Evolutionary conservation across 2,329 filamentous ascomycete species (phyloP), one percentile per base, ranked within the genome.

Genomic region (Tolypocladium cylindrosporum): DNA sequence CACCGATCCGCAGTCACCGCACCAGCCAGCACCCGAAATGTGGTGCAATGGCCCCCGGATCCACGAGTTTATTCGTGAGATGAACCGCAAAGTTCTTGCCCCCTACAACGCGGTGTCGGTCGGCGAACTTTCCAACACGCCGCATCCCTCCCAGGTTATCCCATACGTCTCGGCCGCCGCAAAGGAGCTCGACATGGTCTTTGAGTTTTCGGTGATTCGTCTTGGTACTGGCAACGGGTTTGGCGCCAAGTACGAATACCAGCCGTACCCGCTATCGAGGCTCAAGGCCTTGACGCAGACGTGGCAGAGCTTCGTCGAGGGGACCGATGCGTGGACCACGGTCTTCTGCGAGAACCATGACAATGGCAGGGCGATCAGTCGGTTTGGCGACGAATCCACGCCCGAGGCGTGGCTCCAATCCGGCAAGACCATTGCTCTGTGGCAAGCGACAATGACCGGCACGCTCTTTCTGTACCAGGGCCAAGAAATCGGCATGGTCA

Each of bases 291-390:
- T 77, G 11, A 71, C 79, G 0, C 62, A 69, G 10, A 77, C 72
- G 50, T 81, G 79, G 73, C 80, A 83, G 66, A 73, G 69, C 1
- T 75, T 81, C 48, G 75, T 79, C 41, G 69, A 75, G 55, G 76
- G 74, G 11, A 79, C 72, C 2, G 78, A 81, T 54, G 77, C 76
- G 0, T 85, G 82, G 82, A 79, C 80, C 0, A 85, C 83, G 0
- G 79, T 79, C 0, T 88, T 86, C 62, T 76, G 79, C 55, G 84
- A 87, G 63, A 87, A 87, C 61, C 84, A 87, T 65, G 85, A 87
- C 63, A 82, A 85, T 42, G 80, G 79, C 0, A 75, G 85, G 0
- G 78, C 78, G 0, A 73, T 87, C 0, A 81, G 79, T 16, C 75
- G 84, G 0, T 31, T 81, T 59, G 78, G 76, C 0, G 71, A 76